A percentile compares a stretch with the other conserved stretches of the same genome.
These are phyloP conservation scores for Scheffersomyces ergatensis DNA, from an alignment of 805 yeast species.

Conservation along the genomic window DNA sequence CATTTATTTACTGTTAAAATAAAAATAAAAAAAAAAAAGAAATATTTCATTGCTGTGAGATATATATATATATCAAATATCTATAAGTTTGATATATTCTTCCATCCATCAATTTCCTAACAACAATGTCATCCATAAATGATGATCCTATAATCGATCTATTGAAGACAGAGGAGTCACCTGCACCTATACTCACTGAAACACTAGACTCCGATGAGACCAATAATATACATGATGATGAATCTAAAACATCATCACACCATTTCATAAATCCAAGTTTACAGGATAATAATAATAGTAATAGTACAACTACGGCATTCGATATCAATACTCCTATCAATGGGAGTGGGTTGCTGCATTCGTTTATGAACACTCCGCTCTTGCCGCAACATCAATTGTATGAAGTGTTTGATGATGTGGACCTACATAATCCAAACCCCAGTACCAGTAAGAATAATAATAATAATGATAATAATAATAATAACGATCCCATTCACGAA, in stretches of 20 bases:
- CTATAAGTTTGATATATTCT: too few relatives aligned
- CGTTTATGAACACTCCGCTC: background rate
- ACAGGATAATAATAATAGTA: background rate
- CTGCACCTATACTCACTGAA: background rate
- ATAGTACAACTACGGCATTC: background rate
- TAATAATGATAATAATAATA: background rate
- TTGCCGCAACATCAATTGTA: conserved; percentile 1
- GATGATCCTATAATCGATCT: conserved; percentile 11
- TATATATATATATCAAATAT: too few relatives aligned
- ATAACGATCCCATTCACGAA: background rate
- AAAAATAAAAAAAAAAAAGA: too few relatives aligned
- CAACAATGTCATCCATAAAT: conserved; percentile 5
- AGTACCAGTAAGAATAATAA: background rate
- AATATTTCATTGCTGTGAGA: too few relatives aligned
- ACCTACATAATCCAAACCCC: background rate
- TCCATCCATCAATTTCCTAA: too few relatives aligned
- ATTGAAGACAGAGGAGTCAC: conserved; percentile 3
- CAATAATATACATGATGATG: background rate
- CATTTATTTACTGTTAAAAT: too few relatives aligned
- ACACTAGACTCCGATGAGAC: background rate
- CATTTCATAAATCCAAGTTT: too few relatives aligned
- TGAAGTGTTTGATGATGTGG: background rate
- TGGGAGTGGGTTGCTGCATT: background rate
- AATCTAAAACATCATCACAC: too few relatives aligned
- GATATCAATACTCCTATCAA: background rate